Percentiles rank a stretch among this genome's conserved stretches.
Evolutionary conservation across 2,329 filamentous ascomycete genomes (phyloP).

Genomic region (Paecilomyces variotii): DNA sequence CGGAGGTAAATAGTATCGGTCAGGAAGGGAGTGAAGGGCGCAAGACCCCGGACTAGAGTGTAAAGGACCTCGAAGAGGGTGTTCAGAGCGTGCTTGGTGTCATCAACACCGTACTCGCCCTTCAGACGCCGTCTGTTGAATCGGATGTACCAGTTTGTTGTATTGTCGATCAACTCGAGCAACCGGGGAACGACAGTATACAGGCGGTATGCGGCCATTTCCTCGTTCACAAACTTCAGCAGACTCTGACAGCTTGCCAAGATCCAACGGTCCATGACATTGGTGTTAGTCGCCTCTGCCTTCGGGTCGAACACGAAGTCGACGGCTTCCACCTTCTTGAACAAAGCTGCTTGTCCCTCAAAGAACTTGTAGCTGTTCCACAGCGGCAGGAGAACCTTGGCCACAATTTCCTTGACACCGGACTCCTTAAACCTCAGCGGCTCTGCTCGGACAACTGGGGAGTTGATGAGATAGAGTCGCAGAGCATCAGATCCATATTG

Average conservation of each 20-base stretch:
- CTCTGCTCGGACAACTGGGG: constrained; percentile 85
- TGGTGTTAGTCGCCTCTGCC: constrained; percentile 67
- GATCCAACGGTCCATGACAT: constrained; percentile 96
- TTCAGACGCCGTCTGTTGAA: constrained; percentile 89
- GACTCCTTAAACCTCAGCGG: constrained; percentile 84
- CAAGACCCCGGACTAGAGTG: constrained; percentile 77
- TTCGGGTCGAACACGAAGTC: constrained; percentile 73
- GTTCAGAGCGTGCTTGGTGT: constrained; percentile 85
- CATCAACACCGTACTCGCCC: constrained; percentile 76
- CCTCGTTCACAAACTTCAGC: constrained; percentile 81
- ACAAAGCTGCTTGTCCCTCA: constrained; percentile 71
- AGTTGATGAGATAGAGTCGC: constrained; percentile 93
- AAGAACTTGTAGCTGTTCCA: constrained; percentile 99
- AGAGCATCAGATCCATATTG: constrained; percentile 89
- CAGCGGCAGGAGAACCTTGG: constrained; percentile 78
- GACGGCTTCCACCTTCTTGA: constrained; percentile 75
- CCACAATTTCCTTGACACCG: constrained; percentile 90
- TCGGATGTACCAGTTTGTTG: constrained; percentile 97
- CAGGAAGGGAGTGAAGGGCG: constrained; percentile 92
- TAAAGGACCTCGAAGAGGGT: constrained; percentile 90
- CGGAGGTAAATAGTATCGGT: constrained; percentile 89
- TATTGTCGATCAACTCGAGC: constrained; percentile 79
- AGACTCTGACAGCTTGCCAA: constrained; percentile 86
- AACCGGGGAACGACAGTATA: constrained; percentile 89
- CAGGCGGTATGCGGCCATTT: constrained; percentile 74